Conservation (phyloP, 1,284 basidiomycete species). For the Cryptococcus sp. region DNA sequence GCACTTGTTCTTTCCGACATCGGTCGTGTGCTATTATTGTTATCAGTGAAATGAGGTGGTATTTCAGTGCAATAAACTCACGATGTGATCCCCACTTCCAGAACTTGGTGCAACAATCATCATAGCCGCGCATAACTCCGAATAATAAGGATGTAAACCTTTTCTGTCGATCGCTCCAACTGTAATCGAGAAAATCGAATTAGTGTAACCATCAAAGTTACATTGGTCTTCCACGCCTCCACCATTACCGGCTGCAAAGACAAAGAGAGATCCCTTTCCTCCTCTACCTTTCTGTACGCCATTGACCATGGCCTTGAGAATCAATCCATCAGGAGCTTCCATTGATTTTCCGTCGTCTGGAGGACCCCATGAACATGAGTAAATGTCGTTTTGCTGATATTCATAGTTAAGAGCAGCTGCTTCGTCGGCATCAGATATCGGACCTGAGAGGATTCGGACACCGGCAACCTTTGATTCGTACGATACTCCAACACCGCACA, state of each 20-base stretch:
- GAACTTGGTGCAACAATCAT: slow-evolving; percentile 95
- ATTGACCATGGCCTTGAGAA: slow-evolving; percentile 91
- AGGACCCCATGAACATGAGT: slow-evolving; percentile 97
- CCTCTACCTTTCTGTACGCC: slow-evolving; percentile 86
- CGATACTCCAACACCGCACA: slow-evolving; percentile 92
- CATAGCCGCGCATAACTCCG: slow-evolving; percentile 94
- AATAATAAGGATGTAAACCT: slow-evolving; percentile 93
- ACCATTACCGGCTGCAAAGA: slow-evolving; percentile 97
- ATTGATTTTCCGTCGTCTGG: slow-evolving; percentile 92
- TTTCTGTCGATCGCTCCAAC: slow-evolving; percentile 90
- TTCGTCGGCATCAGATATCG: slow-evolving; percentile 98
- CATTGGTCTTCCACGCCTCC: slow-evolving; percentile 90
- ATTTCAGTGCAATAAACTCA: slow-evolving; percentile 49
- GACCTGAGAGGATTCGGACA: slow-evolving; percentile 88
- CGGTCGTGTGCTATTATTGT: slow-evolving; percentile 75
- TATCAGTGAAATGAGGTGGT: background rate
- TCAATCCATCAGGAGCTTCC: slow-evolving; percentile 89
- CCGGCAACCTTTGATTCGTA: slow-evolving; percentile 88
- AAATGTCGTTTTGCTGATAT: slow-evolving; percentile 88
- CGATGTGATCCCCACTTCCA: slow-evolving; percentile 88
- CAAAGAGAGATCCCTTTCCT: slow-evolving; percentile 89
- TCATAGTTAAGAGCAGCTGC: slow-evolving; percentile 90
- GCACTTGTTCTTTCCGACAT: slow-evolving; percentile 81
- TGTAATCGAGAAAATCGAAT: slow-evolving; percentile 93
- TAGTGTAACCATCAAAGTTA: slow-evolving; percentile 99